Evolutionary conservation across 1,284 basidiomycete species (phyloP).

Genomic region (Termitomyces sp.): DNA sequence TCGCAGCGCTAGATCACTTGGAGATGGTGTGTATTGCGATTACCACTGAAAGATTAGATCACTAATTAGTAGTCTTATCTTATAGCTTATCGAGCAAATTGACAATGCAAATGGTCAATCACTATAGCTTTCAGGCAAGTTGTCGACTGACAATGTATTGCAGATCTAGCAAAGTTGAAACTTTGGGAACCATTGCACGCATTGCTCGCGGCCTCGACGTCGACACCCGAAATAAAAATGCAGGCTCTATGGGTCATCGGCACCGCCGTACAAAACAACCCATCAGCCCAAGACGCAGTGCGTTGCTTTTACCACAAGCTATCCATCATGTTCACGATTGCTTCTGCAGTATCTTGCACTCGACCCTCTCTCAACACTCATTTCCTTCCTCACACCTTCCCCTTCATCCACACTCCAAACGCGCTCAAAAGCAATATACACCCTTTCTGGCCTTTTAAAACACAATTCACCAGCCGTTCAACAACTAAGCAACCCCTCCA

Average conservation of each 20-base stretch:
- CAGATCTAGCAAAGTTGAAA: slow-evolving; percentile 78
- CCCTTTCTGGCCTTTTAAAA: slow-evolving; percentile 81
- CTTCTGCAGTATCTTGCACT: slow-evolving; percentile 62
- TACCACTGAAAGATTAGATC: background rate
- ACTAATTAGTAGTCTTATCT: background rate
- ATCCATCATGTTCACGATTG: slow-evolving; percentile 6
- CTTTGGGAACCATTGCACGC: slow-evolving; percentile 83
- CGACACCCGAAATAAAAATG: slow-evolving; percentile 60
- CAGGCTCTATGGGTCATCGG: slow-evolving; percentile 90
- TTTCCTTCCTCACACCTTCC: slow-evolving; percentile 58
- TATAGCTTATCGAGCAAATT: slow-evolving; percentile 84
- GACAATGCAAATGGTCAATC: slow-evolving; percentile 89
- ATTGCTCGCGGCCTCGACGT: slow-evolving; percentile 52
- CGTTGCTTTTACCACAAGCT: slow-evolving; percentile 26
- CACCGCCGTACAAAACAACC: slow-evolving; percentile 95
- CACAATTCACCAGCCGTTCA: slow-evolving; percentile 72
- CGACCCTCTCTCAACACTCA: slow-evolving; percentile 63
- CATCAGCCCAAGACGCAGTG: slow-evolving; percentile 82
- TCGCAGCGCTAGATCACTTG: slow-evolving; percentile 86
- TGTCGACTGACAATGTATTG: background rate
- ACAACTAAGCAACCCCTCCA: slow-evolving; percentile 46
- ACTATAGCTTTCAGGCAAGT: background rate
- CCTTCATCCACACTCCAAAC: slow-evolving; percentile 29
- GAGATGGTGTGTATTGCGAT: slow-evolving; percentile 71
- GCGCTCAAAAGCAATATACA: slow-evolving; percentile 83